Conservation (phyloP, 345 rosid genomes). For the Chamaenerion angustifolium region DNA sequence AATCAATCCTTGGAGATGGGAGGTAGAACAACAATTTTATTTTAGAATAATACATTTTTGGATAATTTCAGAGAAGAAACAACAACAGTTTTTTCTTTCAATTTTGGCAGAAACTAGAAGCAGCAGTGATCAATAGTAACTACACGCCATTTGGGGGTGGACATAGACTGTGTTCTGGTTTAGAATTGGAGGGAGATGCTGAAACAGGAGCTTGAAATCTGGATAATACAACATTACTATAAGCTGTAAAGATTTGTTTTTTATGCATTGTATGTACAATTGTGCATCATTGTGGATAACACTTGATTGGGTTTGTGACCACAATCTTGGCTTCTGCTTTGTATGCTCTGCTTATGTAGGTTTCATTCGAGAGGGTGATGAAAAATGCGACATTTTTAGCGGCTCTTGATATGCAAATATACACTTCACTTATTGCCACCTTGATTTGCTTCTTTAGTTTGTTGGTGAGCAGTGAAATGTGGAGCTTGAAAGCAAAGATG, state of each 20-base stretch:
- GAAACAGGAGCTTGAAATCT: too few species aligned
- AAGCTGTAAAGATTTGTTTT: too few species aligned
- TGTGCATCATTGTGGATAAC: too few species aligned
- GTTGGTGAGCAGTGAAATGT: conserved; percentile 29
- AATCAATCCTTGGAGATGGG: conserved; percentile 98
- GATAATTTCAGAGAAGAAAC: not conserved
- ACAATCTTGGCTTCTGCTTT: conserved; percentile 36
- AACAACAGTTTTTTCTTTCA: not conserved
- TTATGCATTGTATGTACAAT: too few species aligned
- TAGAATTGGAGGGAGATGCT: too few species aligned
- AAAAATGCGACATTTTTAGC: conserved; percentile 14
- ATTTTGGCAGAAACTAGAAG: conserved; percentile 41
- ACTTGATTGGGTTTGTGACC: too few species aligned
- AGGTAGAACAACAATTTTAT: conserved; percentile 21
- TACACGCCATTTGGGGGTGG: conserved; percentile 99
- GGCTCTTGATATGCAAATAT: too few species aligned
- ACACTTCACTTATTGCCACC: conserved; percentile 27
- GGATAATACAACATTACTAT: too few species aligned
- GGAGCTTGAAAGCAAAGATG: conserved; percentile 15
- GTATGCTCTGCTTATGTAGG: conserved; percentile 24
- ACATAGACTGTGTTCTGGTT: conserved; percentile 89
- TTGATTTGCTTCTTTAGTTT: conserved; percentile 15
- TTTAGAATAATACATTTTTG: not conserved
- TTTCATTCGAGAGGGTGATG: conserved; percentile 21
- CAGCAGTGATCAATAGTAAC: conserved; percentile 31